A percentile compares a stretch with the other conserved stretches of the same genome.
phyloP scores from a whole-genome alignment of 164 flowering plant genomes.

The Santalum album region DNA sequence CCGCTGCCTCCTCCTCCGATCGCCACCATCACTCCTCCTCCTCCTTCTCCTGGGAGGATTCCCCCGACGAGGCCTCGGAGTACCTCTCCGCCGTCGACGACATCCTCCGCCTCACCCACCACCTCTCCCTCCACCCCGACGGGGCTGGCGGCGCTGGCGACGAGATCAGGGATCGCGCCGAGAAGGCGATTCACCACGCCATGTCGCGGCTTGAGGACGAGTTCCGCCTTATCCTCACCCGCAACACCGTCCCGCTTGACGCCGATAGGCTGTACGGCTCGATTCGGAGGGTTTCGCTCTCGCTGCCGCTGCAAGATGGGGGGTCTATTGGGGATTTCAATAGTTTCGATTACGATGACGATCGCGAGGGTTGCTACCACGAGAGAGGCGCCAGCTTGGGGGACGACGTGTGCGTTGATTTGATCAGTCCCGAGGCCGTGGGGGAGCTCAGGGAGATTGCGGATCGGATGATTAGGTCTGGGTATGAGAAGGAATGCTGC shows the following conservation, averaged over 20 bases:
- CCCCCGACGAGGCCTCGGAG: conserved; percentile 27
- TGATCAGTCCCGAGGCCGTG: conserved; percentile 52
- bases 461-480: conserved; percentile 67
- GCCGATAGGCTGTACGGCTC: conserved; percentile 49
- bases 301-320: conserved; percentile 33
- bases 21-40: background rate
- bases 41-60: conserved; percentile 29
- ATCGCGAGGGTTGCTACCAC: conserved; percentile 21
- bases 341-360: conserved; percentile 30
- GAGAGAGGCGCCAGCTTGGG: conserved; percentile 46
- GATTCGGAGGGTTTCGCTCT: conserved; percentile 44
- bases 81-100: conserved; percentile 30
- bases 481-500: conserved; percentile 87
- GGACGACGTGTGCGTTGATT: conserved; percentile 43
- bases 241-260: conserved; percentile 36
- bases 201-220: conserved; percentile 41
- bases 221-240: conserved; percentile 25
- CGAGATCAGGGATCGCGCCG: conserved; percentile 29
- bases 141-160: background rate
- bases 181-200: conserved; percentile 29
- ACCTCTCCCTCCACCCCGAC: conserved; percentile 9
- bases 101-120: conserved; percentile 10
- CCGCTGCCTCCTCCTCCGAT: conserved; percentile 5
- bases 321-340: conserved; percentile 16
- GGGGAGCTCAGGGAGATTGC: conserved; percentile 61